Percentiles rank a stretch among this genome's conserved stretches.
phyloP scores from a whole-genome alignment of 2,329 filamentous ascomycete genomes.

The Penicillium sp. region DNA sequence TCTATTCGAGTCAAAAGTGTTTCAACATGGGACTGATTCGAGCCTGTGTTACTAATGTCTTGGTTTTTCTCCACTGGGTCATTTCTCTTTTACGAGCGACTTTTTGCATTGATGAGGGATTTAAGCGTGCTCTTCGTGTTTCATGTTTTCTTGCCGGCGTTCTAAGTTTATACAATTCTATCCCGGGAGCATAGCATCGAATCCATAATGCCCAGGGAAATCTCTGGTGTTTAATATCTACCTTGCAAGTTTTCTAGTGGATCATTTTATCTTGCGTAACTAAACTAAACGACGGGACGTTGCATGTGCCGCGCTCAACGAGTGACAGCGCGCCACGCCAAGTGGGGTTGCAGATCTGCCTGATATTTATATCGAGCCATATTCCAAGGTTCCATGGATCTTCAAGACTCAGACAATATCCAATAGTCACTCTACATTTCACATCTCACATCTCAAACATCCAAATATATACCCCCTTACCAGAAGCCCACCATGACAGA shows the following conservation, averaged over 20 bases:
- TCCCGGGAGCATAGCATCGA: constrained; percentile 5
- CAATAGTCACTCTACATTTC: too few relatives aligned
- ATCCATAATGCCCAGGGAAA: constrained; percentile 11
- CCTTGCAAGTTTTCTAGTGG: neutral
- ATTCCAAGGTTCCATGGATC: neutral
- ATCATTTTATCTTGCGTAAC: neutral
- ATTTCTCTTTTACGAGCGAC: constrained; percentile 14
- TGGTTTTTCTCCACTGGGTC: neutral
- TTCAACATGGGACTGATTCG: neutral
- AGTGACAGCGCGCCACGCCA: constrained; percentile 17
- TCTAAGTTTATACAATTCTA: constrained; percentile 6
- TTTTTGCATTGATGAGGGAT: constrained; percentile 23
- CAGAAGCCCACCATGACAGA: constrained; percentile 1
- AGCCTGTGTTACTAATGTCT: constrained; percentile 19
- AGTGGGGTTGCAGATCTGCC: constrained; percentile 16
- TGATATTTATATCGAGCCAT: neutral
- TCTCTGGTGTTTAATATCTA: constrained; percentile 10
- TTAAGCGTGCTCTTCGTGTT: constrained; percentile 12
- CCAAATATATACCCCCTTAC: too few relatives aligned
- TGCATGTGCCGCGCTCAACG: neutral
- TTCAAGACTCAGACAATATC: neutral
- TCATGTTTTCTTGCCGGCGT: constrained; percentile 3
- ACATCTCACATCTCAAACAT: too few relatives aligned
- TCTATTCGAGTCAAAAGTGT: neutral
- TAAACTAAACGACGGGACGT: neutral